Conservation (phyloP, 169 alveolate genomes). For the Perkinsus chesapeaki region DNA sequence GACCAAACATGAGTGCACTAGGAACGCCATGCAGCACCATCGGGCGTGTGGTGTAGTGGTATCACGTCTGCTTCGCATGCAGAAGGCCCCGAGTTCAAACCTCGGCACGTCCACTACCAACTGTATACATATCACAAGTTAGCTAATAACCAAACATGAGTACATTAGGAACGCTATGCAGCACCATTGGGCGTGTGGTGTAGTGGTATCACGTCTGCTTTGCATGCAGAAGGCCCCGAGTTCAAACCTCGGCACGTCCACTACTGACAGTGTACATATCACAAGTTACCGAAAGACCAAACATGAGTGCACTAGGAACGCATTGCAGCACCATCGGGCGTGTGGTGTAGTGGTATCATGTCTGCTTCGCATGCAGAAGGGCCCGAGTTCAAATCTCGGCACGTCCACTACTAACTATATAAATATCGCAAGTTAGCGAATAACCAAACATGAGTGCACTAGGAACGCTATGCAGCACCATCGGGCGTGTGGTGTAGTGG, state of each 20-base stretch:
- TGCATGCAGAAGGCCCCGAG: background rate
- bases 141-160: too few species aligned
- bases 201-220: background rate
- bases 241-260: background rate
- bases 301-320: background rate
- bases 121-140: background rate
- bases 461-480: too few species aligned
- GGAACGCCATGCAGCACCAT: background rate
- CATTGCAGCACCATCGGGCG: background rate
- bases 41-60: constrained; percentile 62
- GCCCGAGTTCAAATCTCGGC: background rate
- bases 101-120: constrained; percentile 32
- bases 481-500: too few species aligned
- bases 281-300: background rate
- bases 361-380: background rate
- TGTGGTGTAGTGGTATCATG: background rate
- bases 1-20: background rate
- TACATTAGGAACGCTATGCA: too few species aligned
- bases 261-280: background rate
- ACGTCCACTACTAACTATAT: too few species aligned
- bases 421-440: too few species aligned
- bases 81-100: constrained; percentile 67
- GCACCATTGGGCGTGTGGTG: background rate
- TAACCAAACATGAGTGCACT: too few species aligned
- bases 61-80: constrained; percentile 65